phyloP scores from a whole-genome alignment of 306 rosid species.

The Vigna radiata region DNA sequence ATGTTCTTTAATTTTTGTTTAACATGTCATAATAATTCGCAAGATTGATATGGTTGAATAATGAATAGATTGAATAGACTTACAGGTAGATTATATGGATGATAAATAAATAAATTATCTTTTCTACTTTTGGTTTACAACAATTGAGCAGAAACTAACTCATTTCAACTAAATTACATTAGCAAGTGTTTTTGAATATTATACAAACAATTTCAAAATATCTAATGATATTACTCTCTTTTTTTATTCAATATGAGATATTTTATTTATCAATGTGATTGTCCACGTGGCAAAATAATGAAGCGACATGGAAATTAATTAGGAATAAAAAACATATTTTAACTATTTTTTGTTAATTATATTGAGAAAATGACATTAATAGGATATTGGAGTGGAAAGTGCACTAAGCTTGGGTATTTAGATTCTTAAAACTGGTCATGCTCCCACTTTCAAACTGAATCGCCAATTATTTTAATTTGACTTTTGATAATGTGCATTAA shows the following conservation, averaged over 20 bases:
- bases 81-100: too few relatives aligned
- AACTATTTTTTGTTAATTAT: background rate
- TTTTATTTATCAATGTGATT: background rate
- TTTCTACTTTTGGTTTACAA: too few relatives aligned
- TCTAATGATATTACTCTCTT: too few relatives aligned
- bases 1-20: background rate
- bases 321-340: background rate
- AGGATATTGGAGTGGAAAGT: conserved; percentile 28
- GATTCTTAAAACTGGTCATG: conserved; percentile 31
- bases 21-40: background rate
- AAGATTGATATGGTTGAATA: too few relatives aligned
- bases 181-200: too few relatives aligned
- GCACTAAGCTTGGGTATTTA: conserved; percentile 12
- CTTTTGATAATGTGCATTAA: conserved; percentile 8
- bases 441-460: conserved; percentile 12
- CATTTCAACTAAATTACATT: too few relatives aligned
- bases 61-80: too few relatives aligned
- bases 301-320: background rate
- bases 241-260: too few relatives aligned
- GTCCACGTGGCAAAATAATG: background rate
- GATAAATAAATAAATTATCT: too few relatives aligned
- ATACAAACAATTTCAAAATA: too few relatives aligned
- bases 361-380: background rate
- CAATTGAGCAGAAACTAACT: too few relatives aligned
- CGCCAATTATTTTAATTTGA: conserved; percentile 8